phyloP scores from a whole-genome alignment of 495 filamentous ascomycete genomes.

The Platismatia glauca region DNA sequence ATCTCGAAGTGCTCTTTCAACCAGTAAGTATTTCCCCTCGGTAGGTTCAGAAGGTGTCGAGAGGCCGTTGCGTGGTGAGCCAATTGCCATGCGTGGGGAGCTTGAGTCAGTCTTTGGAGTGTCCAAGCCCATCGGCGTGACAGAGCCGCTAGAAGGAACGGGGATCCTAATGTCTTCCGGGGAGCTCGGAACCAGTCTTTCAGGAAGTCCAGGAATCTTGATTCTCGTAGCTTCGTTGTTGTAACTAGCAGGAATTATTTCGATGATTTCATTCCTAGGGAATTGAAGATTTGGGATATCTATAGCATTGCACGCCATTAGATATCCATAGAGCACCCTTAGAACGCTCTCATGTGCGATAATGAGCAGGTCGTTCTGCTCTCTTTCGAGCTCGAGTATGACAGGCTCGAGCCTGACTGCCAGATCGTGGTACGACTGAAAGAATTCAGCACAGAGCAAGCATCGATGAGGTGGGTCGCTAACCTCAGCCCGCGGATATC shows the following conservation, averaged over 20 bases:
- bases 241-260: conserved; percentile 96
- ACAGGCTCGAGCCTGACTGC: conserved; percentile 97
- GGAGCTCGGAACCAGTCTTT: conserved; percentile 57
- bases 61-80: conserved; percentile 15
- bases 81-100: conserved; percentile 30
- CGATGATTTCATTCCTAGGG: conserved; percentile 93
- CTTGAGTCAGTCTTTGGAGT: conserved; percentile 36
- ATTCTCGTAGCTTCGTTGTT: conserved; percentile 91
- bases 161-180: conserved; percentile 81
- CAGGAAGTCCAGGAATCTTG: conserved; percentile 56
- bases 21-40: conserved; percentile 17
- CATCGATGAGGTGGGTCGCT: conserved; percentile 18
- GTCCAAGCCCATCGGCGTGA: conserved; percentile 43
- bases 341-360: conserved; percentile 97
- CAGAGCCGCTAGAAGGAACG: conserved; percentile 52
- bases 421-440: conserved; percentile 91
- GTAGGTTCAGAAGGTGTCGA: conserved; percentile 16
- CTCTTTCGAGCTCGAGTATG: conserved; percentile 93
- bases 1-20: conserved; percentile 23
- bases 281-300: conserved; percentile 93
- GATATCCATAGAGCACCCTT: conserved; percentile 91
- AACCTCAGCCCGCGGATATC: conserved; percentile 92
- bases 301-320: conserved; percentile 96
- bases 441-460: conserved; percentile 18
- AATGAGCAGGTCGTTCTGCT: conserved; percentile 93